Percentiles rank a stretch among this genome's conserved stretches.
phyloP scores from a whole-genome alignment of 495 filamentous ascomycete genomes.

The Aspergillus ostianus region DNA sequence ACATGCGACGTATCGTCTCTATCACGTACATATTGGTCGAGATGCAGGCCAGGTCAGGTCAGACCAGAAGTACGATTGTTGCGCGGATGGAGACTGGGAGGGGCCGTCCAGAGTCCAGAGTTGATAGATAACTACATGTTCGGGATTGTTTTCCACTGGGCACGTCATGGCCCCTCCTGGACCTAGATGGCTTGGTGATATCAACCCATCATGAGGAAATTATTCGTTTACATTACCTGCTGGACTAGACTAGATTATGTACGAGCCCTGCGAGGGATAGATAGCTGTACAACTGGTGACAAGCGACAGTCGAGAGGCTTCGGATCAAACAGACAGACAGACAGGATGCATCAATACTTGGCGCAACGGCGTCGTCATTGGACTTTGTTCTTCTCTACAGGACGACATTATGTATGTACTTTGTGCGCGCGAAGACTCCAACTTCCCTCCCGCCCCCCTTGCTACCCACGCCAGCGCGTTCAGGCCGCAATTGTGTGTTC shows the following conservation, averaged over 20 bases:
- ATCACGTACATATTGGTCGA: not conserved
- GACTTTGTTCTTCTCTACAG: not conserved
- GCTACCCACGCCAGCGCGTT: not conserved
- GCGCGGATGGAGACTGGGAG: too few species aligned
- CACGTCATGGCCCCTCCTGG: too few species aligned
- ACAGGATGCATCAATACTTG: not conserved
- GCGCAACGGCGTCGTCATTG: not conserved
- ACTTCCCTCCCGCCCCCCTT: not conserved
- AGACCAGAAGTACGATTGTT: not conserved
- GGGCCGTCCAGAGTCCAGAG: not conserved
- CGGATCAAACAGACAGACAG: not conserved
- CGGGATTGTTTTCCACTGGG: too few species aligned
- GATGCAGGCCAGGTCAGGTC: not conserved
- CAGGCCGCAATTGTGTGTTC: slow-evolving; percentile 3
- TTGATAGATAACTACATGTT: not conserved
- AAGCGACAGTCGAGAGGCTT: not conserved
- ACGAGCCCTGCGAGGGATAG: not conserved
- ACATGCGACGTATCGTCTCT: not conserved
- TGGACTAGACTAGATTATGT: not conserved
- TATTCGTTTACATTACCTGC: not conserved
- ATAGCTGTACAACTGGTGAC: not conserved
- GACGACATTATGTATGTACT: not conserved
- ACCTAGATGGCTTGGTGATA: too few species aligned
- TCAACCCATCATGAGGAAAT: not conserved
- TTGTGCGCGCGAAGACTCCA: not conserved